A percentile compares a stretch with the other conserved stretches of the same genome.
These are phyloP conservation scores for Torrubiella hemipterigena DNA, from an alignment of 2,329 filamentous ascomycete genomes.

Conservation along the genomic window DNA sequence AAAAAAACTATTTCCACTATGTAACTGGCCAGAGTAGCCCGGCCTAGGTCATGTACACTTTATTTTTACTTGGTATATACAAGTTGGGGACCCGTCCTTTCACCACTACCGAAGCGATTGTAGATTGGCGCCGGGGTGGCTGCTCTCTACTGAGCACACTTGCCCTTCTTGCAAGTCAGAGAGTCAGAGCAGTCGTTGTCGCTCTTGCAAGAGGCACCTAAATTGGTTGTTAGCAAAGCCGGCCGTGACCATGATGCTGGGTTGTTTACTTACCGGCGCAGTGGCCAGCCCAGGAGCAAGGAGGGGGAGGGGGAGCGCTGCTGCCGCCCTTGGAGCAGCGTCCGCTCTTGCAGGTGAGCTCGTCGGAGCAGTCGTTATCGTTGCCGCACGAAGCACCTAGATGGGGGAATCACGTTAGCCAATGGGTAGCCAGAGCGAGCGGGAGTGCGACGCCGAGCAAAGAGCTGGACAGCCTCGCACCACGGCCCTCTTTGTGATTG, in stretches of 20 bases:
- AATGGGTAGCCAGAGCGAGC: too few relatives aligned
- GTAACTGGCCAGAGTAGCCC: too few relatives aligned
- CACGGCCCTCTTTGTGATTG: not conserved
- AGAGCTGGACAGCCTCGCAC: not conserved
- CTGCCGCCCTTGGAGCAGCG: slow-evolving; percentile 9
- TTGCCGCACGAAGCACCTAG: slow-evolving; percentile 12
- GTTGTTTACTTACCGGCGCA: slow-evolving; percentile 6
- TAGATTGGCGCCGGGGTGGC: too few relatives aligned
- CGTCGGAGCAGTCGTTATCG: slow-evolving; percentile 12
- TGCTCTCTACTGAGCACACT: too few relatives aligned
- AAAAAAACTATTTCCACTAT: not conserved
- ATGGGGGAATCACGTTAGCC: not conserved
- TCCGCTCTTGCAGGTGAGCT: slow-evolving; percentile 11
- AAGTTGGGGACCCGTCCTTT: not conserved
- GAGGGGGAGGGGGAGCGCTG: slow-evolving; percentile 5
- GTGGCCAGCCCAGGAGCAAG: slow-evolving; percentile 11
- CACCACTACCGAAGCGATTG: too few relatives aligned
- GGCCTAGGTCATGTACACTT: too few relatives aligned
- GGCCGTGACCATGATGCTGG: too few relatives aligned
- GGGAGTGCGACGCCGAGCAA: too few relatives aligned
- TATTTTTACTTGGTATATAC: slow-evolving; percentile 2
- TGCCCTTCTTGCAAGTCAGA: slow-evolving; percentile 12
- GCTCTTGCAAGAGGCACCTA: slow-evolving; percentile 13
- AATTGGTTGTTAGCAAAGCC: too few relatives aligned
- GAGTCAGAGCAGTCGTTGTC: slow-evolving; percentile 12